These are phyloP conservation scores for Moringa oleifera DNA, from an alignment of 345 rosid genomes.

Conservation along the genomic window DNA sequence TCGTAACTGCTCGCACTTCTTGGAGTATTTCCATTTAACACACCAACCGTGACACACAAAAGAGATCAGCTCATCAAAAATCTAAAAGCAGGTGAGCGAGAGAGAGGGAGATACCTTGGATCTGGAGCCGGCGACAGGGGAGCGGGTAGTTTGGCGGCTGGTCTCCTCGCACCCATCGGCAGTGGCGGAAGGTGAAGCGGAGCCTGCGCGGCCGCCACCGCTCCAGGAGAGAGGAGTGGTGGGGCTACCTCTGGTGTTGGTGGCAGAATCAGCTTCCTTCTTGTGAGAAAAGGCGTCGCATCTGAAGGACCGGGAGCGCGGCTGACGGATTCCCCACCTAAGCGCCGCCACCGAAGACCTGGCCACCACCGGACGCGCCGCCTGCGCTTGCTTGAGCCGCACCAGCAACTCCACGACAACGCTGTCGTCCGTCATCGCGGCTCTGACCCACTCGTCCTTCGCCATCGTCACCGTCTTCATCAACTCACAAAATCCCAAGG, in stretches of 20 bases:
- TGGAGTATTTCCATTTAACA: slow-evolving; percentile 13
- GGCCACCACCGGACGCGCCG: slow-evolving; percentile 15
- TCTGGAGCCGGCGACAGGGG: slow-evolving; percentile 49
- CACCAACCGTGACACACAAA: slow-evolving; percentile 1
- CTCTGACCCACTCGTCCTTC: slow-evolving; percentile 61
- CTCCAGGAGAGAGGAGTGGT: slow-evolving; percentile 78
- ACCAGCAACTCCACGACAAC: slow-evolving; percentile 66
- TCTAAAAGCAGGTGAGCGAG: neutral
- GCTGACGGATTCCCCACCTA: slow-evolving; percentile 60
- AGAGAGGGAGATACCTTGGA: slow-evolving; percentile 48
- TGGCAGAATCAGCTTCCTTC: slow-evolving; percentile 38
- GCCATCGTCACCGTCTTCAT: slow-evolving; percentile 21
- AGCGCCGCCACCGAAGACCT: slow-evolving; percentile 28
- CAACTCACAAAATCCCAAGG: slow-evolving; percentile 6
- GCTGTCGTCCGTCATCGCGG: slow-evolving; percentile 63
- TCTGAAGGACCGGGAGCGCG: slow-evolving; percentile 43
- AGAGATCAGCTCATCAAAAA: slow-evolving; percentile 16
- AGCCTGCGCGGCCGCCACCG: slow-evolving; percentile 41
- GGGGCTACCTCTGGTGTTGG: slow-evolving; percentile 47
- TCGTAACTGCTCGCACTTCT: neutral
- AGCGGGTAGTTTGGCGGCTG: slow-evolving; percentile 35
- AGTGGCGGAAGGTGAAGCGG: slow-evolving; percentile 53
- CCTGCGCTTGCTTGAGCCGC: slow-evolving; percentile 41
- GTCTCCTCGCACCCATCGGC: slow-evolving; percentile 58
- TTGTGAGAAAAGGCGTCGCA: slow-evolving; percentile 26